A percentile compares a stretch with the other conserved stretches of the same genome.
Conservation (phyloP, 306 rosid species). For the Nissolia schottii region DNA sequence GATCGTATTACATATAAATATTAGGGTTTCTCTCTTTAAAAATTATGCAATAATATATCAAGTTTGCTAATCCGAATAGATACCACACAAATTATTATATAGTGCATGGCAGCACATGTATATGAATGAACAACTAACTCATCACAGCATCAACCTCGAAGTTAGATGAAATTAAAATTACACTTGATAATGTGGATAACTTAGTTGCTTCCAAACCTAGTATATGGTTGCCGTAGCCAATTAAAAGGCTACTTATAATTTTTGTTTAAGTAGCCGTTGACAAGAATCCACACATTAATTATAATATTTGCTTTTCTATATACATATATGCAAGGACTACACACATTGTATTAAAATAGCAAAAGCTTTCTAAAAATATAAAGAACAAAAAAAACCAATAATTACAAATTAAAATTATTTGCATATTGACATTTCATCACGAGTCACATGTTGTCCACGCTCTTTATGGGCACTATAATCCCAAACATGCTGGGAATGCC, state of each 20-base stretch:
- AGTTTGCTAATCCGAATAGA: conserved; percentile 8
- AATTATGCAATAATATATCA: background rate
- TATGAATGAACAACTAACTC: conserved; percentile 22
- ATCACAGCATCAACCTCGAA: conserved; percentile 53
- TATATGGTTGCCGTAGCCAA: conserved; percentile 23
- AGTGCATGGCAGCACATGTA: conserved; percentile 33
- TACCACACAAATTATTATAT: background rate
- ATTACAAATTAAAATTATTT: conserved; percentile 15
- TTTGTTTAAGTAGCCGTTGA: conserved; percentile 27
- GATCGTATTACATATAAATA: background rate
- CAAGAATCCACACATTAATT: conserved; percentile 21
- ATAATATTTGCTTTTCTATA: background rate
- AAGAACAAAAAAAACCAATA: conserved; percentile 2
- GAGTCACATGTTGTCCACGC: conserved; percentile 39
- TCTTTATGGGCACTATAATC: conserved; percentile 29
- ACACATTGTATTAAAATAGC: background rate
- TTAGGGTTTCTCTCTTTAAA: background rate
- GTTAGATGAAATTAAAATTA: conserved; percentile 32
- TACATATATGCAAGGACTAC: background rate
- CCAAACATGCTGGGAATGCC: conserved; percentile 37
- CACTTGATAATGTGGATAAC: conserved; percentile 19
- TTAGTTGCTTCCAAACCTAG: conserved; percentile 31
- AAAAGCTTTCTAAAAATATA: background rate
- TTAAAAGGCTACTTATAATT: conserved; percentile 17
- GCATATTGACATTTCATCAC: conserved; percentile 16